phyloP scores from a whole-genome alignment of 352 stramenopile species.

The Albugo laibachii region DNA sequence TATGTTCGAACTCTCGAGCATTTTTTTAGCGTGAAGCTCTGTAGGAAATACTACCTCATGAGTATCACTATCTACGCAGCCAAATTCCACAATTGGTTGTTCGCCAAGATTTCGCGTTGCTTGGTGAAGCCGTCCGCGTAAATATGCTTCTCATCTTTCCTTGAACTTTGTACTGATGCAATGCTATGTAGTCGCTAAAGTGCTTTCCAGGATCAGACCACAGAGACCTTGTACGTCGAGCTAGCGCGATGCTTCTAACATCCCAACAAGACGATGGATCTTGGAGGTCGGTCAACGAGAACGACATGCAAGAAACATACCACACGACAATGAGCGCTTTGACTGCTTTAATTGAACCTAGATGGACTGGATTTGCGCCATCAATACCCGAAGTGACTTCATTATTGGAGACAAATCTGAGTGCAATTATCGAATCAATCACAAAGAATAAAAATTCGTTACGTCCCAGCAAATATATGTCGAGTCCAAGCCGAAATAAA shows the following conservation, averaged over 20 bases:
- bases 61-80: slow-evolving; percentile 79
- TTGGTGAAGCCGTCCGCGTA: slow-evolving; percentile 56
- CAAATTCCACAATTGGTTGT: slow-evolving; percentile 60
- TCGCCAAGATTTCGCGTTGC: slow-evolving; percentile 45
- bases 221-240: slow-evolving; percentile 40
- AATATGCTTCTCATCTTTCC: neutral
- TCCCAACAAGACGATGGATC: slow-evolving; percentile 34
- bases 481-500: too few species aligned
- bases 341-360: slow-evolving; percentile 22
- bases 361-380: slow-evolving; percentile 32
- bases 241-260: slow-evolving; percentile 40
- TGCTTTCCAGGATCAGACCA: slow-evolving; percentile 54
- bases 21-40: neutral
- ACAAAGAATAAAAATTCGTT: too few species aligned
- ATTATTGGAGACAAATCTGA: slow-evolving; percentile 39
- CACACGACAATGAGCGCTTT: slow-evolving; percentile 33
- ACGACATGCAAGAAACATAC: slow-evolving; percentile 14
- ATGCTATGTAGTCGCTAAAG: slow-evolving; percentile 26
- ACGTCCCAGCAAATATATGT: too few species aligned
- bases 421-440: slow-evolving; percentile 13
- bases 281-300: slow-evolving; percentile 16
- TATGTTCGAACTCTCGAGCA: neutral
- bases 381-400: slow-evolving; percentile 25
- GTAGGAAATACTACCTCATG: slow-evolving; percentile 73
- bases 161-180: too few species aligned